phyloP scores from a whole-genome alignment of 805 yeast genomes.

The Pichia pseudocactophila region DNA sequence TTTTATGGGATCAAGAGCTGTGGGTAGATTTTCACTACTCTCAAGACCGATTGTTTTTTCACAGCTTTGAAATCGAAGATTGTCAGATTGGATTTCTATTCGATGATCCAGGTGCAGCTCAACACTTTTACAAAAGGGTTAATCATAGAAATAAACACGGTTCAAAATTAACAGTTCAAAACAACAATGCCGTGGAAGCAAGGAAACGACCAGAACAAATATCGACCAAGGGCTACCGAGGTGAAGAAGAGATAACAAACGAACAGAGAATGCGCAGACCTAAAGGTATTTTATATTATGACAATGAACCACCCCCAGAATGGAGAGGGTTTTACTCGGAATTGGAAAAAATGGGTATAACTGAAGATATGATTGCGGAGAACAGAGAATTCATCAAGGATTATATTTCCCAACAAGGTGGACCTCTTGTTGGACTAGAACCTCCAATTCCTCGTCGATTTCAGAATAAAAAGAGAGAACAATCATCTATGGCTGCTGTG shows the following conservation, averaged over 20 bases:
- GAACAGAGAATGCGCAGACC: slow-evolving; percentile 49
- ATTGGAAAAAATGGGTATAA: slow-evolving; percentile 67
- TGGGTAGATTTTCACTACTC: slow-evolving; percentile 81
- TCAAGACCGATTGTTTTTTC: slow-evolving; percentile 93
- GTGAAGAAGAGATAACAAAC: slow-evolving; percentile 35
- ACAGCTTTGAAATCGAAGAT: slow-evolving; percentile 87
- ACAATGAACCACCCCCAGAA: slow-evolving; percentile 73
- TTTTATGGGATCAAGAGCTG: slow-evolving; percentile 94
- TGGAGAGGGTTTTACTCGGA: slow-evolving; percentile 72
- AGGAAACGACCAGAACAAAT: slow-evolving; percentile 39
- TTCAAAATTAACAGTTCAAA: slow-evolving; percentile 74
- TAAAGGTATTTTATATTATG: slow-evolving; percentile 60
- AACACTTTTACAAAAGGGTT: slow-evolving; percentile 75
- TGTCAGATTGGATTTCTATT: slow-evolving; percentile 81
- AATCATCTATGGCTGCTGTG: not conserved
- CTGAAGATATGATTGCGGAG: slow-evolving; percentile 85
- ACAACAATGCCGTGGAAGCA: slow-evolving; percentile 81
- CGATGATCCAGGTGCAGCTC: slow-evolving; percentile 82
- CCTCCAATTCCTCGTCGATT: slow-evolving; percentile 71
- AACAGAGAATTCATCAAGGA: slow-evolving; percentile 75
- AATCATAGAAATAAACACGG: slow-evolving; percentile 71
- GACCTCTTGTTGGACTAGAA: slow-evolving; percentile 73
- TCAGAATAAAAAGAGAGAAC: slow-evolving; percentile 24
- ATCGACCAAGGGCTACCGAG: slow-evolving; percentile 52
- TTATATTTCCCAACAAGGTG: slow-evolving; percentile 65